These are phyloP conservation scores for Raphidocelis subcapitata DNA, from an alignment of 139 green algal species.

Conservation along the genomic window DNA sequence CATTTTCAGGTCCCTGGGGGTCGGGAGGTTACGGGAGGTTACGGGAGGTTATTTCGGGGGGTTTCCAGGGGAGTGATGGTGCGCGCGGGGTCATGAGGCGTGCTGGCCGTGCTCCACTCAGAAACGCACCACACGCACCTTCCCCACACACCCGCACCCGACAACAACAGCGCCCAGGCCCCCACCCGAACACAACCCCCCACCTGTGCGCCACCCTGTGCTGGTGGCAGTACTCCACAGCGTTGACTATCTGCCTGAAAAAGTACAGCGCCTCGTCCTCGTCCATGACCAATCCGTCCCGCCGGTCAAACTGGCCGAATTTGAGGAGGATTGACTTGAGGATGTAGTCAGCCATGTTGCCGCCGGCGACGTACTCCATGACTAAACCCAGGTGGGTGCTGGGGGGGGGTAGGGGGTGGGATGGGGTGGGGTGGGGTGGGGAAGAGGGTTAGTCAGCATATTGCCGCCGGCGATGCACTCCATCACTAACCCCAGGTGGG, in stretches of 20 bases:
- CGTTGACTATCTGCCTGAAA: conserved; percentile 68
- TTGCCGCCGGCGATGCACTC: conserved; percentile 76
- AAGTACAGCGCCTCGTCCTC: conserved; percentile 85
- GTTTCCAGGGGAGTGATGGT: too few relatives aligned
- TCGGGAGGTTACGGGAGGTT: not conserved
- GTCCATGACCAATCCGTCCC: conserved; percentile 52
- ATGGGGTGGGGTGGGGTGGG: too few relatives aligned
- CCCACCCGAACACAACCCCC: not conserved
- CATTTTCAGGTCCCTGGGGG: conserved; percentile 66
- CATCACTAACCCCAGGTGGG: conserved; percentile 75
- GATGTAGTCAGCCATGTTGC: conserved; percentile 78
- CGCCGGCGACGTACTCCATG: conserved; percentile 79
- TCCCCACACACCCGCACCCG: too few relatives aligned
- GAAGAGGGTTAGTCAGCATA: conserved; percentile 68
- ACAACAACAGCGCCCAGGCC: not conserved
- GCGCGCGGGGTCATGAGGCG: too few relatives aligned
- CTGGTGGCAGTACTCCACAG: conserved; percentile 89
- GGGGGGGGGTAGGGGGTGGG: not conserved
- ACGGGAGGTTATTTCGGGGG: too few relatives aligned
- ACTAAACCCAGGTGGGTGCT: conserved; percentile 69
- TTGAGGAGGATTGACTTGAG: conserved; percentile 35
- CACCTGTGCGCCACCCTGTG: conserved; percentile 80
- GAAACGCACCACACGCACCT: too few relatives aligned
- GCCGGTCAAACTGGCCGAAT: conserved; percentile 40
- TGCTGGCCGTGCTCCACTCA: too few relatives aligned